Evolutionary conservation across 148 eudicot genomes (phyloP).

Genomic region (Rhododendron ferrugineum): DNA sequence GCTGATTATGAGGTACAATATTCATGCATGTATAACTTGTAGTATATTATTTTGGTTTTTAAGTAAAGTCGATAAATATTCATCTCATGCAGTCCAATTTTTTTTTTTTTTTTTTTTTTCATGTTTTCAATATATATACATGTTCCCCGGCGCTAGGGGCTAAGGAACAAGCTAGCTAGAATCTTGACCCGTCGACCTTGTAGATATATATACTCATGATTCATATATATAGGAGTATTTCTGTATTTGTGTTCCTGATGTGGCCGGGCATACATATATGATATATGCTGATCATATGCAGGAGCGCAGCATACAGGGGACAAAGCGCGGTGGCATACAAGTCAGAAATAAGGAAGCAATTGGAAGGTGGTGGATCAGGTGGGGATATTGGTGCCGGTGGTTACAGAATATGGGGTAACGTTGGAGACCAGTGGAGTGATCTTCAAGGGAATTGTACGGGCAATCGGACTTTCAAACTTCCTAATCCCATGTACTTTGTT

Average conservation of each 20-base stretch:
- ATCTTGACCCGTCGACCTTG: too few relatives aligned
- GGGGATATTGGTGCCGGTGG: slow-evolving; percentile 22
- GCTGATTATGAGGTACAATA: slow-evolving; percentile 54
- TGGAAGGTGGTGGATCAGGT: slow-evolving; percentile 23
- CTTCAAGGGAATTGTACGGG: slow-evolving; percentile 60
- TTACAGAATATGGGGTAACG: slow-evolving; percentile 81
- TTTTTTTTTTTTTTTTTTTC: too few relatives aligned
- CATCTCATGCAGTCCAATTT: too few relatives aligned
- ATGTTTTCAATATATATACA: too few relatives aligned
- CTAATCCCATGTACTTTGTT: slow-evolving; percentile 88
- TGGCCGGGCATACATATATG: too few relatives aligned
- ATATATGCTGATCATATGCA: not conserved
- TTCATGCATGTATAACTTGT: not conserved
- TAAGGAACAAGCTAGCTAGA: too few relatives aligned
- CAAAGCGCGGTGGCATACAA: slow-evolving; percentile 51
- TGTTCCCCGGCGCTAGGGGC: too few relatives aligned
- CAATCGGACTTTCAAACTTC: slow-evolving; percentile 73
- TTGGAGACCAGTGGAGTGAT: slow-evolving; percentile 96
- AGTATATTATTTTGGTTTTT: too few relatives aligned
- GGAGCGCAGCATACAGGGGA: slow-evolving; percentile 45
- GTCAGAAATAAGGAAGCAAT: slow-evolving; percentile 44
- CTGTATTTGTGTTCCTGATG: too few relatives aligned
- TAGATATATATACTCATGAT: too few relatives aligned
- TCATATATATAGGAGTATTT: too few relatives aligned
- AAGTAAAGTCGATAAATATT: too few relatives aligned